Conservation (phyloP, 768 basidiomycete species). For the Mycena olivaceomarginata region DNA sequence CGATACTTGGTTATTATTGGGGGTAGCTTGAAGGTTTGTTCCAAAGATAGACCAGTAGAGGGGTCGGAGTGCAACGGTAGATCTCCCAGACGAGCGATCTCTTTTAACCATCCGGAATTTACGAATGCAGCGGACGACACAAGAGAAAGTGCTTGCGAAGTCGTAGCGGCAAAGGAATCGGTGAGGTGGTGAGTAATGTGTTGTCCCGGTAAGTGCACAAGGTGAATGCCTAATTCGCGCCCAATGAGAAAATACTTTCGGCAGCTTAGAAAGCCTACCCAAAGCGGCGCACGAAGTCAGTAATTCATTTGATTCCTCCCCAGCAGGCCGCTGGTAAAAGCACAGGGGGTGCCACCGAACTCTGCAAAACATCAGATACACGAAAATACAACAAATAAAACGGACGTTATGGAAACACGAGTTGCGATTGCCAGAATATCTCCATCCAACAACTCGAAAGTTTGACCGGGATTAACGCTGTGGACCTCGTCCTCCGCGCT, state of each 20-base stretch:
- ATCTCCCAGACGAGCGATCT: constrained; percentile 73
- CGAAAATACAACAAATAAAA: constrained; percentile 11
- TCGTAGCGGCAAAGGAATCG: constrained; percentile 67
- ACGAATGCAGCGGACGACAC: constrained; percentile 76
- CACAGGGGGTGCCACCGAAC: constrained; percentile 71
- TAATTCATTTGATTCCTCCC: constrained; percentile 59
- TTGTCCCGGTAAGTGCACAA: constrained; percentile 65
- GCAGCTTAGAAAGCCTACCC: constrained; percentile 61
- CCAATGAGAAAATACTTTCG: constrained; percentile 10
- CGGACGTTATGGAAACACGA: constrained; percentile 68
- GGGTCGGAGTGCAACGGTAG: constrained; percentile 56
- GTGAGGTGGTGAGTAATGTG: constrained; percentile 81
- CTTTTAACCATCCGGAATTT: constrained; percentile 80
- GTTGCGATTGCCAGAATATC: constrained; percentile 70
- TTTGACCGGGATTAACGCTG: constrained; percentile 59
- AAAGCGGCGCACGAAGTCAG: constrained; percentile 68
- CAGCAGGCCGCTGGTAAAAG: constrained; percentile 65
- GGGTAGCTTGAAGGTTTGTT: constrained; percentile 72
- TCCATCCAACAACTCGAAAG: constrained; percentile 69
- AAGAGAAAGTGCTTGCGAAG: constrained; percentile 74
- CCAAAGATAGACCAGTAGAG: constrained; percentile 63
- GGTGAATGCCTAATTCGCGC: constrained; percentile 69
- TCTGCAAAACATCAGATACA: constrained; percentile 51
- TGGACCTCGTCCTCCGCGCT: constrained; percentile 58
- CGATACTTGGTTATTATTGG: constrained; percentile 71